phyloP scores from a whole-genome alignment of 192 early-diverging fungal species.

The Pilaira anomala region DNA sequence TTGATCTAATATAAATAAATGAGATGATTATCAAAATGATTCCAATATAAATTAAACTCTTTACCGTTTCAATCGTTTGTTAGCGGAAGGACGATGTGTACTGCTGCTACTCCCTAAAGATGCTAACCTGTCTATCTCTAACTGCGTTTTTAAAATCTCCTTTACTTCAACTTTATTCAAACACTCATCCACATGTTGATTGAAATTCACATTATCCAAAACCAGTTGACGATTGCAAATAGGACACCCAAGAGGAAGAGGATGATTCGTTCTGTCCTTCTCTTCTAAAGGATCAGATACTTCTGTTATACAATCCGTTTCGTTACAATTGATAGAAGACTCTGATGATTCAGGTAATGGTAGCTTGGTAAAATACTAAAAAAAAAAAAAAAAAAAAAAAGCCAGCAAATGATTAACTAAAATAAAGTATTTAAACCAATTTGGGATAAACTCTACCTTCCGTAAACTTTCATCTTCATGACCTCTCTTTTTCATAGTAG shows the following conservation, averaged over 20 bases:
- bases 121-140: background rate
- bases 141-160: constrained; percentile 8
- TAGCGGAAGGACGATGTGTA: no score
- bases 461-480: constrained; percentile 25
- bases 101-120: no score
- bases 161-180: constrained; percentile 23
- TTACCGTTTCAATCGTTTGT: no score
- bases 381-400: no score
- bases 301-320: background rate
- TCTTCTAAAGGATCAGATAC: background rate
- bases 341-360: background rate
- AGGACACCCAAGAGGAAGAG: constrained; percentile 5
- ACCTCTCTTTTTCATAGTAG: constrained; percentile 20
- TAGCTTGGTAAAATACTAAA: constrained; percentile 15
- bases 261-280: background rate
- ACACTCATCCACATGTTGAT: constrained; percentile 28
- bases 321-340: no score
- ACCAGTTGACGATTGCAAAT: constrained; percentile 14
- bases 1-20: no score
- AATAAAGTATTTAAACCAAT: background rate
- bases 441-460: constrained; percentile 12
- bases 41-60: no score
- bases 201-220: constrained; percentile 21
- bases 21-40: no score
- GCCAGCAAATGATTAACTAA: background rate